Percentiles rank a stretch among this genome's conserved stretches.
phyloP scores from a whole-genome alignment of 2,329 filamentous ascomycete species.

The Colletotrichum costaricense region DNA sequence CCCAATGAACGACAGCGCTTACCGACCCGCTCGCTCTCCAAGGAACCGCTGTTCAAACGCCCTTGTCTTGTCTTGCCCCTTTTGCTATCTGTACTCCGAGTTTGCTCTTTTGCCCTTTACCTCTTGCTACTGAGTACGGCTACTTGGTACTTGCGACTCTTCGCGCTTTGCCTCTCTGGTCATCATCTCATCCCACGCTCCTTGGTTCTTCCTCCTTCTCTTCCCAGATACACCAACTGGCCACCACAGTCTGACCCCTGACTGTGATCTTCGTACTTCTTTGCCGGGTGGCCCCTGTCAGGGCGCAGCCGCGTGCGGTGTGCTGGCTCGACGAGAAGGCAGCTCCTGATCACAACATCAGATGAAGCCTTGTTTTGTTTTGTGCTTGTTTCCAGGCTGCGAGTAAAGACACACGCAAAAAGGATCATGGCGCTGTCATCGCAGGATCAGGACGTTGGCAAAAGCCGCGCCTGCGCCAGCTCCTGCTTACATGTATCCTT shows the following conservation, averaged over 20 bases:
- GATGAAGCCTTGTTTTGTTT: constrained; percentile 35
- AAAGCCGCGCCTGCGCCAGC: constrained; percentile 1
- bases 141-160: background rate
- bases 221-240: constrained; percentile 1
- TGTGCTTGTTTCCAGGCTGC: constrained; percentile 31
- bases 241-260: constrained; percentile 21
- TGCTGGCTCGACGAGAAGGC: constrained; percentile 30
- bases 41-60: background rate
- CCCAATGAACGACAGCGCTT: constrained; percentile 24
- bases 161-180: constrained; percentile 16
- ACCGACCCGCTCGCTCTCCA: background rate
- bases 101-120: background rate
- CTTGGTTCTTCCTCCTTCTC: background rate
- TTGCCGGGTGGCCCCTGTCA: constrained; percentile 20
- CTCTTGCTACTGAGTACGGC: background rate
- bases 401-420: constrained; percentile 18
- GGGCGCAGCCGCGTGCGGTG: constrained; percentile 15
- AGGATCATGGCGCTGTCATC: constrained; percentile 32
- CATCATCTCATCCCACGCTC: constrained; percentile 16
- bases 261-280: constrained; percentile 23
- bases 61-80: background rate
- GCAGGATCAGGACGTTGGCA: constrained; percentile 15
- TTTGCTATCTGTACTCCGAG: background rate
- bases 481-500: background rate
- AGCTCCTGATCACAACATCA: constrained; percentile 27